Evolutionary conservation across 345 rosid species (phyloP).

Genomic region (Gossypium longicalyx): DNA sequence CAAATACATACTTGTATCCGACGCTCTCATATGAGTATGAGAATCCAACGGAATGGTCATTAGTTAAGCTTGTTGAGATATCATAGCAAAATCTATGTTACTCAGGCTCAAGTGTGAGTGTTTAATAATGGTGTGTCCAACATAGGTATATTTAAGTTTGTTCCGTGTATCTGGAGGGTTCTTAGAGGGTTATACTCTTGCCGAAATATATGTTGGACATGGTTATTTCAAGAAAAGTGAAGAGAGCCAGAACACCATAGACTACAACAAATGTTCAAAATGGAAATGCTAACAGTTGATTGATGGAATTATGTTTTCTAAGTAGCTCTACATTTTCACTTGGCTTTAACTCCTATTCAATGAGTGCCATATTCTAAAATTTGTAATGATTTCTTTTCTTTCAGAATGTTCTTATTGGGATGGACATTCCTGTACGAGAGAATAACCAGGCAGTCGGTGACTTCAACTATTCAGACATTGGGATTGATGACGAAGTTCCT

Average conservation of each 20-base stretch:
- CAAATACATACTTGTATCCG: not conserved
- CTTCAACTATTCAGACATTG: constrained; percentile 43
- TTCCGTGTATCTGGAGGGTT: not conserved
- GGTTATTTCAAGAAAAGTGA: not conserved
- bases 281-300: not conserved
- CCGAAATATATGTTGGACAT: not conserved
- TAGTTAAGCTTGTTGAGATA: not conserved
- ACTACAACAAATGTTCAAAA: not conserved
- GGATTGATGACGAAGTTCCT: constrained; percentile 38
- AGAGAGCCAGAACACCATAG: not conserved
- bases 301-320: not conserved
- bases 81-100: not conserved
- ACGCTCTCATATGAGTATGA: not conserved
- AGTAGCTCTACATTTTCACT: not conserved
- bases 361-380: not conserved
- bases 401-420: constrained; percentile 83
- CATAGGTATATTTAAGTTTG: not conserved
- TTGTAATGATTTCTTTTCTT: constrained; percentile 16
- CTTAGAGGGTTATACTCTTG: not conserved
- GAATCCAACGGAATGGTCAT: not conserved
- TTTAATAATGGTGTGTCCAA: not conserved
- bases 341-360: not conserved
- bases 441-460: constrained; percentile 46
- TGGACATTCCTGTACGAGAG: constrained; percentile 62
- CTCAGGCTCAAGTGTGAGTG: not conserved